Percentiles rank a stretch among this genome's conserved stretches.
phyloP scores from a whole-genome alignment of 768 basidiomycete genomes.

The Boletus pseudo-olivaceus region DNA sequence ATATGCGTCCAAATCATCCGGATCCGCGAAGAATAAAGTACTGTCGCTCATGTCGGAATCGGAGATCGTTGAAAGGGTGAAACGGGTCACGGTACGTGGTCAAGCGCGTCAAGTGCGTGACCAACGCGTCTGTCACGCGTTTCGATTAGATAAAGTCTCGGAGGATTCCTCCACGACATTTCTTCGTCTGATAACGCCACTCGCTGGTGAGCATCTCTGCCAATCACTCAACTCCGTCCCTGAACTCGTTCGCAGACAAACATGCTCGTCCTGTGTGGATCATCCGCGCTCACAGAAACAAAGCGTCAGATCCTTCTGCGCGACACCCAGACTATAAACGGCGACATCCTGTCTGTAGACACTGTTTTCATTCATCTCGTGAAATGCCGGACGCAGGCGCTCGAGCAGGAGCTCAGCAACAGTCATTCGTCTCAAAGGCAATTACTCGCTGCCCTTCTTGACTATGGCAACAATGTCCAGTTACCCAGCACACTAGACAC shows the following conservation, averaged over 20 bases:
- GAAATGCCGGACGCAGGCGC: slow-evolving; percentile 47
- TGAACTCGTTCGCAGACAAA: slow-evolving; percentile 6
- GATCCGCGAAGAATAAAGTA: slow-evolving; percentile 57
- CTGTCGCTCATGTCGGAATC: slow-evolving; percentile 10
- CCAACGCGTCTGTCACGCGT: slow-evolving; percentile 23
- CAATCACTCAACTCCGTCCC: not conserved
- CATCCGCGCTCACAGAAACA: slow-evolving; percentile 68
- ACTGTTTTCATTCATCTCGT: slow-evolving; percentile 86
- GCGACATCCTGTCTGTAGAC: slow-evolving; percentile 66
- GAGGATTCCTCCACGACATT: not conserved
- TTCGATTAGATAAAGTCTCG: slow-evolving; percentile 5
- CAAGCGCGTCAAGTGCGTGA: slow-evolving; percentile 2
- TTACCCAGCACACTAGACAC: slow-evolving; percentile 41
- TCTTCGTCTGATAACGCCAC: slow-evolving; percentile 4
- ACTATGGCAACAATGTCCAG: slow-evolving; percentile 78
- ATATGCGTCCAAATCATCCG: slow-evolving; percentile 45
- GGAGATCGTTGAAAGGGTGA: not conserved
- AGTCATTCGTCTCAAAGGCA: slow-evolving; percentile 42
- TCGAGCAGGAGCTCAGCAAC: slow-evolving; percentile 47
- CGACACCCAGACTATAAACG: slow-evolving; percentile 49
- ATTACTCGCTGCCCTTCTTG: slow-evolving; percentile 67
- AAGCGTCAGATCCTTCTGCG: slow-evolving; percentile 67
- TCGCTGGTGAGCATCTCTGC: slow-evolving; percentile 8
- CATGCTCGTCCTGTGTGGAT: slow-evolving; percentile 80
- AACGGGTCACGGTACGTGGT: not conserved